Conservation (phyloP, 164 flowering plant species). For the Magnolia kwangsiensis region DNA sequence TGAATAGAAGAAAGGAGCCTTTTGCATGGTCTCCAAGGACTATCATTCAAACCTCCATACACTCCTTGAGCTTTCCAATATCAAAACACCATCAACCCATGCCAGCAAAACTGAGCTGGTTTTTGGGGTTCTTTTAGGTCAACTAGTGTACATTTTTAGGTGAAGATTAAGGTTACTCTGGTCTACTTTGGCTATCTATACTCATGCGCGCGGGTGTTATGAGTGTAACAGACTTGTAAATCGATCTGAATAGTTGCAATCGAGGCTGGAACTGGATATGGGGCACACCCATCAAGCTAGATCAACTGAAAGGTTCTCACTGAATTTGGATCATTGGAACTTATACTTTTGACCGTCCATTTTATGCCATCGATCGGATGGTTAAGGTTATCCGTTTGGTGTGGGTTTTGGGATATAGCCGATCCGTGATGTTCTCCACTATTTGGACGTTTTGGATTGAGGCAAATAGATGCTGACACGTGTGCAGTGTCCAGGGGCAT, state of each 20-base stretch:
- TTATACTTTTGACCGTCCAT: too few species aligned
- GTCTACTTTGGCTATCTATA: background rate
- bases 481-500: too few species aligned
- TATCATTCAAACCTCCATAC: conserved; percentile 28
- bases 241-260: too few species aligned
- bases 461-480: background rate
- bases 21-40: conserved; percentile 72
- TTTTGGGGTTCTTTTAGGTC: conserved; percentile 27
- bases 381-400: too few species aligned
- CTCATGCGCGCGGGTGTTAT: background rate
- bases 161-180: background rate
- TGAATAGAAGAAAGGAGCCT: conserved; percentile 25
- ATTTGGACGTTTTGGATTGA: background rate
- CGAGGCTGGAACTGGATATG: too few species aligned
- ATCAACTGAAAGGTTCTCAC: too few species aligned
- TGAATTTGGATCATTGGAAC: too few species aligned
- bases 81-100: conserved; percentile 20
- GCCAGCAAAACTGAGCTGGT: conserved; percentile 54
- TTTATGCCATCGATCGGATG: too few species aligned
- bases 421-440: too few species aligned
- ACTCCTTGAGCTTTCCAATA: conserved; percentile 39
- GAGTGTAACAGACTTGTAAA: background rate
- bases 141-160: conserved; percentile 22
- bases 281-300: too few species aligned
- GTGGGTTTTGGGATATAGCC: too few species aligned